Evolutionary conservation across 257 asterid genomes (phyloP), one percentile per base, ranked within the genome.

Genomic region (Petrea volubilis): DNA sequence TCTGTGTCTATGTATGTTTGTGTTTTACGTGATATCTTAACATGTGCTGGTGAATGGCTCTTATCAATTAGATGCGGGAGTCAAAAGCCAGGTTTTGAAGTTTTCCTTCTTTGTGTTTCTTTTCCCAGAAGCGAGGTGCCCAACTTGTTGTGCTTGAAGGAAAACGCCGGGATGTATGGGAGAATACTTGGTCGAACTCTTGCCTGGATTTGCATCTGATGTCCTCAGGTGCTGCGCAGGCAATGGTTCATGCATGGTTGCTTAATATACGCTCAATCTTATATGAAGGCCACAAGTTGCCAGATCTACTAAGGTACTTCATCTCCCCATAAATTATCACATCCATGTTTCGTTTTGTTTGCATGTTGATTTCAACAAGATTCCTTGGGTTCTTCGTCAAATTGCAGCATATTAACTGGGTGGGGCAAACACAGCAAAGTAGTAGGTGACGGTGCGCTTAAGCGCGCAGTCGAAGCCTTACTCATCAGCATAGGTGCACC

Each of bases 361-460:
- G 0, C 31, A 7, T 60, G 7, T 14, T 33, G 40, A 33, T 36
- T n/a, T 23, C 1, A 38, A 47, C 58, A 17, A n/a, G 12, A 14
- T 23, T 31, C 8, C 12, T 59, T 47, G 50, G 17, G 13, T 34
- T 31, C 14, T 47, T 70, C 23, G 62, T 53, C 4, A 60, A 49
- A 21, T 23, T 25, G 50, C 94, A 93, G 98, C 85, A 93, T 93
- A 59, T 82, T 91, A 78, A 93, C 98, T 0, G 98, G 98, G 44
- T 93, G 98, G 98, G 98, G 98, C 41, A 93, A 93, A 82, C 98
- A 93, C 86, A 93, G 98, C 90, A 93, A 93, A 71, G 84, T 91
- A 23, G 93, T 90, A 31, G 97, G 98, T 15, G 96, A 89, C 49
- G 91, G 97, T 6, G 84, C 95, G 0, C 86, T 93, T 18, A 93